Evolutionary conservation across 2,329 filamentous ascomycete genomes (phyloP), one percentile per base, ranked within the genome.

Genomic region (Aspergillus unguis): DNA sequence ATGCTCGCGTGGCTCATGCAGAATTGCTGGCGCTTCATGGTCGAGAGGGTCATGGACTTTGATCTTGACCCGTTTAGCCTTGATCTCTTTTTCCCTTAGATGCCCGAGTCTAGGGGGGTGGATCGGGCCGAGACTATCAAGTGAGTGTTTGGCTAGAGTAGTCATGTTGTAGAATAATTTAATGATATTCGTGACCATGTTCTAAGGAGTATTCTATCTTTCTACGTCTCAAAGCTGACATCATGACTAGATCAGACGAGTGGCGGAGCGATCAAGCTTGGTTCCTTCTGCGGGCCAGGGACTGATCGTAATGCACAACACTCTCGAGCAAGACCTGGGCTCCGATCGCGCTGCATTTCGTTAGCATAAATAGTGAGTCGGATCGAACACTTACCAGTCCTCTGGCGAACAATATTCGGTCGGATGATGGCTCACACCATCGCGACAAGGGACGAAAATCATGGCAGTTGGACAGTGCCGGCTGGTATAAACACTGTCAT

Each of bases 361-460:
- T 44, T 35, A 29, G n/a, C 26, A 36, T 44, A 6, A 46, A n/a
- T 17, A 35, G 35, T n/a, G 26, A 7, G 0, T 17, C 3, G 17
- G n/a, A 17, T 2, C 26, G 6, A 5, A 6, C 26, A 63, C 63
- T 56, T 58, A 68, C 65, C 65, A 68, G 48, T 69, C 58, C 25
- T 81, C 78, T 0, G 74, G 73, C n/a, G 70, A 76, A 28, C 79
- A 79, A 56, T 80, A 83, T 60, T 84, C 82, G 9, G 76, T 71
- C 3, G 82, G 81, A 57, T 84, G 78, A 61, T 85, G 82, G 55
- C 78, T 82, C 17, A 85, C 70, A 0, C 82, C 82, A 52, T 82
- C 76, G 59, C 71, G 73, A 53, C 79, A 83, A 7, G 81, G 81
- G 5, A 84, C 79, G 54, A 85, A 85, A n/a, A 85, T 82, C 82